Percentiles rank a stretch among this genome's conserved stretches.
phyloP scores from a whole-genome alignment of 441 rosid species.

The Eutrema salsugineum region DNA sequence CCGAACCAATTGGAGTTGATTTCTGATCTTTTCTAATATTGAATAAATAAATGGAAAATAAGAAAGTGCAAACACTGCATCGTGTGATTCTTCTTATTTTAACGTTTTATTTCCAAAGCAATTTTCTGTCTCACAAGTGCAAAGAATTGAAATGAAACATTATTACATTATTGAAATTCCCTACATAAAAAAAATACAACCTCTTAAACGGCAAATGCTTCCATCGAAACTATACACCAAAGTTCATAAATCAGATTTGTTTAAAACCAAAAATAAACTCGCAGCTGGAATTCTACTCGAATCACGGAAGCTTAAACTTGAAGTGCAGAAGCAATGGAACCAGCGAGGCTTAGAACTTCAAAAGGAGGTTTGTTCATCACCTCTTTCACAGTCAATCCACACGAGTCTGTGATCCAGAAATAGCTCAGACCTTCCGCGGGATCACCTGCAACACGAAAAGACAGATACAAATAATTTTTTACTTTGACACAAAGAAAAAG shows the following conservation, averaged over 20 bases:
- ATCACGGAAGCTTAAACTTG: slow-evolving; percentile 41
- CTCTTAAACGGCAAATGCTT: neutral
- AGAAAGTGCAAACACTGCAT: no score
- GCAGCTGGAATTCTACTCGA: neutral
- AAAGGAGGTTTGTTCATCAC: slow-evolving; percentile 73
- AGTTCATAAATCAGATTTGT: neutral
- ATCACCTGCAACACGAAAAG: slow-evolving; percentile 43
- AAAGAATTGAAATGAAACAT: neutral
- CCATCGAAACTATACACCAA: slow-evolving; percentile 18
- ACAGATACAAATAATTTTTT: neutral
- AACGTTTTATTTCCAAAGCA: neutral
- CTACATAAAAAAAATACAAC: neutral
- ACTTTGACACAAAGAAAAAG: neutral
- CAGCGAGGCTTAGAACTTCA: slow-evolving; percentile 88
- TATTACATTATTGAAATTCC: slow-evolving; percentile 20
- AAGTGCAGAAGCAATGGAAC: slow-evolving; percentile 82
- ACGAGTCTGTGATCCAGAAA: slow-evolving; percentile 97
- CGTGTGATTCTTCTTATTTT: no score
- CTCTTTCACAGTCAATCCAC: slow-evolving; percentile 72
- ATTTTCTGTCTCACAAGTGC: neutral
- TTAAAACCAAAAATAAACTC: slow-evolving; percentile 8
- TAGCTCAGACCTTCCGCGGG: slow-evolving; percentile 67
- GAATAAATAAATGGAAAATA: no score
- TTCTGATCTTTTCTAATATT: neutral
- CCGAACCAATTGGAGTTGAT: neutral